Evolutionary conservation across 768 basidiomycete species (phyloP), one percentile per base, ranked within the genome.

Genomic region (Tricholoma flavovirens): DNA sequence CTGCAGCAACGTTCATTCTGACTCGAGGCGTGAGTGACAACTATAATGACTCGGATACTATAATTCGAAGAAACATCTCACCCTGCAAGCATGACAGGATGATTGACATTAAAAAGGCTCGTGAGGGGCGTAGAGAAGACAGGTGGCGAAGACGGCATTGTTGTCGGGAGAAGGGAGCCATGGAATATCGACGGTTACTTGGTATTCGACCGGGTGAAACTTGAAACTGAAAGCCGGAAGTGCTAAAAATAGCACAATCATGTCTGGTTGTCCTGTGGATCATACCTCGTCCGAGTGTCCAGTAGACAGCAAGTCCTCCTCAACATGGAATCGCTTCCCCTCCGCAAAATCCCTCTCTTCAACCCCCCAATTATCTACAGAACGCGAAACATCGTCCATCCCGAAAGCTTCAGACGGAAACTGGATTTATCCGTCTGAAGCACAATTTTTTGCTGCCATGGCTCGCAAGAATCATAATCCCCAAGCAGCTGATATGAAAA

Each of bases 371-470:
- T 77, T 95, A 50, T 88, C 91, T 2, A 77, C 72, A 12, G 81
- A 90, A 5, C 85, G 96, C 60, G 87, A 92, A 68, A 77, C 81
- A 26, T 97, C 94, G 5, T 90, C 91, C 24, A 98, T 98, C 67
- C 96, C 96, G 15, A 83, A 86, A 64, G 68, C 74, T 17, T 71
- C 77, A 40, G 83, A 83, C 49, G 79, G 78, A 42, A 87, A 93
- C 55, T 99, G 97, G 97, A 90, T 97, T 49, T 99, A 99, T 71
- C 97, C 97, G 21, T 98, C 96, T 17, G 93, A 98, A 68, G 84
- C 89, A n/a, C 96, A 98, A 73, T 99, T 99, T 79, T 98, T 90
- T 71, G 79, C 89, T n/a, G 96, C 97, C 17, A 94, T 99, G 87
- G 82, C 86, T 56, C 84, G 96, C 57, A 98, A 98, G 74, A 86